A percentile compares a stretch with the other conserved stretches of the same genome.
These are phyloP conservation scores for Pythium plurisporium DNA, from an alignment of 352 stramenopile species.

Conservation along the genomic window DNA sequence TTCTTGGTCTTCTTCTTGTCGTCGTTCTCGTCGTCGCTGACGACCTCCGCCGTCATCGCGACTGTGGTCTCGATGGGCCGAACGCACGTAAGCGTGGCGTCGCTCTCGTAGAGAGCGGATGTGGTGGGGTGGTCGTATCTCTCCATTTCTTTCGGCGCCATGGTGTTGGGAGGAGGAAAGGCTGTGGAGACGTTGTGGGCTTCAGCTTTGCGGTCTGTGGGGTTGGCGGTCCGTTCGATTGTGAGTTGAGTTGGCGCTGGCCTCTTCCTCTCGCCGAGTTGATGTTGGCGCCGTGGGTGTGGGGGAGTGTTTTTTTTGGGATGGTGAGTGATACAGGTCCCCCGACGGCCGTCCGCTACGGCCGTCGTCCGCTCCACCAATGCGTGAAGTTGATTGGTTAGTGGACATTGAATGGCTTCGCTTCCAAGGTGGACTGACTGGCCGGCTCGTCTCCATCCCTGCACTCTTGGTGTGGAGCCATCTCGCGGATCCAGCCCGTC, in stretches of 20 bases:
- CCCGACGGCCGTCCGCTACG: background rate
- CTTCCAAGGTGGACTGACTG: conserved; percentile 11
- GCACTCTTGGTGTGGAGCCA: too few relatives aligned
- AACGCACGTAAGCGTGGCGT: background rate
- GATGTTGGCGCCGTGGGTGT: conserved; percentile 19
- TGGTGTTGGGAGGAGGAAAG: conserved; percentile 13
- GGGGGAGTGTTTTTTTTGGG: conserved; percentile 30
- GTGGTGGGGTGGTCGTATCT: conserved; percentile 5
- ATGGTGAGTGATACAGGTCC: conserved; percentile 21
- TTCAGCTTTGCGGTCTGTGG: conserved; percentile 9
- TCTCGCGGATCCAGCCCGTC: background rate
- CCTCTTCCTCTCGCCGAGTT: conserved; percentile 20
- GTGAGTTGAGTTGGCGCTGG: conserved; percentile 21
- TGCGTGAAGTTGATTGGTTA: conserved; percentile 2
- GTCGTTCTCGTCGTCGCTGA: conserved; percentile 47
- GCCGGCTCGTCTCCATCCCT: conserved; percentile 12
- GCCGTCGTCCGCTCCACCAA: conserved; percentile 26
- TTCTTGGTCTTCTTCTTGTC: conserved; percentile 56
- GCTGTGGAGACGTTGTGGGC: background rate
- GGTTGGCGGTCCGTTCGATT: conserved; percentile 23
- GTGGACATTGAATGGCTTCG: conserved; percentile 10
- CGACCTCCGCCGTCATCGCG: background rate
- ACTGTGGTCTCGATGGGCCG: background rate
- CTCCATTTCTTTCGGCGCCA: conserved; percentile 47
- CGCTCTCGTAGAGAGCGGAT: background rate